Conservation (phyloP, 192 early-diverging fungal species). For the Gigaspora rosea region DNA sequence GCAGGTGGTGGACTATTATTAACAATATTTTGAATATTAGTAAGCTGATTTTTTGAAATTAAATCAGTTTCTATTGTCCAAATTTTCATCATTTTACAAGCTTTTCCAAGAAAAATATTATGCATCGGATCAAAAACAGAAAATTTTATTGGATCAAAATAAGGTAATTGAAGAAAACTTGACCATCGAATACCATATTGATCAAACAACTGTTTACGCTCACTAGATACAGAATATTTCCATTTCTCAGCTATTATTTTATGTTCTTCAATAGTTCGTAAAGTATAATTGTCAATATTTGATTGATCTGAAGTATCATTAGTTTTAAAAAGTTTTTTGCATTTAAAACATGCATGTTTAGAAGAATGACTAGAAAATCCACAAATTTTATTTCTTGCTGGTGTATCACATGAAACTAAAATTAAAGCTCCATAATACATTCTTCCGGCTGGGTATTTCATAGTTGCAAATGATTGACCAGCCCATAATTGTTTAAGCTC, state of each 20-base stretch:
- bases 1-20: not conserved
- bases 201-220: not conserved
- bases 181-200: not conserved
- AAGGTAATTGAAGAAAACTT: not conserved
- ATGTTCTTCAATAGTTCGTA: not conserved
- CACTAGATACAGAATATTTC: not conserved
- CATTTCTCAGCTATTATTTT: not conserved
- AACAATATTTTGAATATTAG: not conserved
- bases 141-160: not conserved
- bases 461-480: not conserved
- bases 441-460: not conserved
- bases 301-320: not conserved
- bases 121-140: not conserved
- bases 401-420: not conserved
- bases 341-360: not conserved
- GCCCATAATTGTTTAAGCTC: conserved; percentile 10
- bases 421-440: conserved; percentile 8
- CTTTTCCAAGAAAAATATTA: not conserved
- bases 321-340: not conserved
- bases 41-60: not conserved
- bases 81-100: not conserved
- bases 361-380: not conserved
- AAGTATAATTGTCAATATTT: not conserved
- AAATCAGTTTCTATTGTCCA: not conserved
- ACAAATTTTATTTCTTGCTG: not conserved